phyloP scores from a whole-genome alignment of 2,329 filamentous ascomycete genomes.

The Pseudopyrenochaeta lycopersici region DNA sequence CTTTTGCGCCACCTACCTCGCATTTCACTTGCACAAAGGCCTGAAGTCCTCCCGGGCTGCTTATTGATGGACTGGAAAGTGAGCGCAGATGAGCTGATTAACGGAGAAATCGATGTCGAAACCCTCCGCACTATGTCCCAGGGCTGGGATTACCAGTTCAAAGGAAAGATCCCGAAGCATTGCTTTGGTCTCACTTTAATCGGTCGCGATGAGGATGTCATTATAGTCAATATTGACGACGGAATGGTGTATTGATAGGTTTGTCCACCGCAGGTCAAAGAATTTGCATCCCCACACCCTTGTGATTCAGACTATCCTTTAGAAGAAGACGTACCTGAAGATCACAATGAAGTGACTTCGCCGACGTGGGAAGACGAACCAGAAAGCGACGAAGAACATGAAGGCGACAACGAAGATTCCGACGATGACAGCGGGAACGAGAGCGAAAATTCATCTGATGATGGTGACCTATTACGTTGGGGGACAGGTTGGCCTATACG shows the following conservation, averaged over 20 bases:
- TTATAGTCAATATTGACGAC: background rate
- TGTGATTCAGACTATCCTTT: background rate
- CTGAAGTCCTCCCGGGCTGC: too few species aligned
- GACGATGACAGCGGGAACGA: background rate
- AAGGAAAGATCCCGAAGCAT: background rate
- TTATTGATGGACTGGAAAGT: too few species aligned
- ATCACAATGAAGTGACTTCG: background rate
- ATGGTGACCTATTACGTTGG: background rate
- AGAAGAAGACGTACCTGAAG: background rate
- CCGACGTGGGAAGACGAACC: background rate
- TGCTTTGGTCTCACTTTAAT: background rate
- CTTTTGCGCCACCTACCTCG: too few species aligned
- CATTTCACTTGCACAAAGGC: too few species aligned
- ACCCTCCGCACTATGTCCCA: background rate
- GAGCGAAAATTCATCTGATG: background rate
- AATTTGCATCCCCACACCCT: background rate
- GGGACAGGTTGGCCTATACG: slow-evolving; percentile 1
- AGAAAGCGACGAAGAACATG: background rate
- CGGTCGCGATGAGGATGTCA: background rate
- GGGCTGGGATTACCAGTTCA: background rate
- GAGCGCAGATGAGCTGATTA: too few species aligned
- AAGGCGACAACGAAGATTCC: background rate
- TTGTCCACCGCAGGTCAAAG: slow-evolving; percentile 1
- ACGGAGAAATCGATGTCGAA: background rate
- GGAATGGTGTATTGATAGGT: slow-evolving; percentile 1